A percentile compares a stretch with the other conserved stretches of the same genome.
These are phyloP conservation scores for Hortiboletus flavorubellus DNA, from an alignment of 768 basidiomycete species.

Conservation along the genomic window DNA sequence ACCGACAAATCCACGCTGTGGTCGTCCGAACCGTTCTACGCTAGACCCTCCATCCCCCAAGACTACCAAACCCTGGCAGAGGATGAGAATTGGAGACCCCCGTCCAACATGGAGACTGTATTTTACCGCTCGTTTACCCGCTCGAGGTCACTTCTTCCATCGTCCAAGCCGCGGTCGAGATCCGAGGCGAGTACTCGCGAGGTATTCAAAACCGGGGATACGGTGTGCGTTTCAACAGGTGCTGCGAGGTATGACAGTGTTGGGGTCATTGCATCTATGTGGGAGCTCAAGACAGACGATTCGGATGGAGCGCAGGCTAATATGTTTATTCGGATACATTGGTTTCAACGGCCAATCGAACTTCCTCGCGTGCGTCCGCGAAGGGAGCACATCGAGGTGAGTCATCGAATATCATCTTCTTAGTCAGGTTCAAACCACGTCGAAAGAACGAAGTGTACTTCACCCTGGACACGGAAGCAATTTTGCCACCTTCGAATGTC, in stretches of 20 bases:
- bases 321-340: slow-evolving; percentile 64
- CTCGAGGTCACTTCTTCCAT: slow-evolving; percentile 8
- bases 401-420: slow-evolving; percentile 12
- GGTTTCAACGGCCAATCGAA: slow-evolving; percentile 70
- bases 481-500: slow-evolving; percentile 50
- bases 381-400: slow-evolving; percentile 58
- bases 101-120: slow-evolving; percentile 18
- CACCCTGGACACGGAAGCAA: slow-evolving; percentile 45
- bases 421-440: background rate
- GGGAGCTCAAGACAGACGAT: slow-evolving; percentile 43
- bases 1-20: slow-evolving; percentile 28
- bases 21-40: slow-evolving; percentile 24
- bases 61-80: slow-evolving; percentile 28
- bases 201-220: slow-evolving; percentile 59
- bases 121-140: slow-evolving; percentile 33
- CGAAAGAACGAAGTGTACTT: slow-evolving; percentile 76
- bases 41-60: slow-evolving; percentile 21
- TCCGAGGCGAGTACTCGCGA: slow-evolving; percentile 17
- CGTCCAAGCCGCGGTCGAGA: slow-evolving; percentile 16
- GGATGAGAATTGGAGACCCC: slow-evolving; percentile 24
- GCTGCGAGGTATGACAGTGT: slow-evolving; percentile 52
- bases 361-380: slow-evolving; percentile 57
- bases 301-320: slow-evolving; percentile 31
- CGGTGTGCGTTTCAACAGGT: slow-evolving; percentile 54
- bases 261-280: slow-evolving; percentile 69